phyloP scores from a whole-genome alignment of 768 basidiomycete species.

The Suillus brevipes region DNA sequence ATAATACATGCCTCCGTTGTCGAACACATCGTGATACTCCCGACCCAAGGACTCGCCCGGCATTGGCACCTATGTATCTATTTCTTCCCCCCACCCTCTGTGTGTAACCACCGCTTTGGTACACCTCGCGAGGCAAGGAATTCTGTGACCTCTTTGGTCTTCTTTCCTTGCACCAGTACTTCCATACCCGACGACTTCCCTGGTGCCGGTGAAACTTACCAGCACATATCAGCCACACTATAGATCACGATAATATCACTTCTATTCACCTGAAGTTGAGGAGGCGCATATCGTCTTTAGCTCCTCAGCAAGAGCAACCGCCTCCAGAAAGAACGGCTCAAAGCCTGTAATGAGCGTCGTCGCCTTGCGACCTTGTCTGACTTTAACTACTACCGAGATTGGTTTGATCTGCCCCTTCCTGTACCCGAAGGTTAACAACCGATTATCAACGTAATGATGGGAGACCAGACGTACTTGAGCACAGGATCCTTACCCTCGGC shows the following conservation, averaged over 20 bases:
- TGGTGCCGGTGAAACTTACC: conserved; percentile 57
- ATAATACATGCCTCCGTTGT: conserved; percentile 6
- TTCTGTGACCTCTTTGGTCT: conserved; percentile 63
- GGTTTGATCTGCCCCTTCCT: conserved; percentile 81
- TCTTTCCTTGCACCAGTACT: conserved; percentile 86
- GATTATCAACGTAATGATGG: conserved; percentile 2
- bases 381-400: conserved; percentile 67
- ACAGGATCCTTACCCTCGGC: conserved; percentile 56
- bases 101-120: conserved; percentile 80
- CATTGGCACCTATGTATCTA: conserved; percentile 12
- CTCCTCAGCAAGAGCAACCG: conserved; percentile 77
- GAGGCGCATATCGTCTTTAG: conserved; percentile 76
- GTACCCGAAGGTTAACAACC: conserved; percentile 2
- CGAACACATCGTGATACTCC: conserved; percentile 2
- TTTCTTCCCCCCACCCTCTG: conserved; percentile 49
- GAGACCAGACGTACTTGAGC: conserved; percentile 50
- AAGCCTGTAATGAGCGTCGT: conserved; percentile 77
- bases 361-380: conserved; percentile 76
- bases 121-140: conserved; percentile 70
- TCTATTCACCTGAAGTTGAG: conserved; percentile 65
- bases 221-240: not conserved
- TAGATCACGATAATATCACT: not conserved
- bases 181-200: conserved; percentile 63
- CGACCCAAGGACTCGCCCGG: not conserved
- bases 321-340: conserved; percentile 71